These are phyloP conservation scores for Coniochaeta sp. DNA, from an alignment of 2,329 filamentous ascomycete genomes.

Conservation along the genomic window DNA sequence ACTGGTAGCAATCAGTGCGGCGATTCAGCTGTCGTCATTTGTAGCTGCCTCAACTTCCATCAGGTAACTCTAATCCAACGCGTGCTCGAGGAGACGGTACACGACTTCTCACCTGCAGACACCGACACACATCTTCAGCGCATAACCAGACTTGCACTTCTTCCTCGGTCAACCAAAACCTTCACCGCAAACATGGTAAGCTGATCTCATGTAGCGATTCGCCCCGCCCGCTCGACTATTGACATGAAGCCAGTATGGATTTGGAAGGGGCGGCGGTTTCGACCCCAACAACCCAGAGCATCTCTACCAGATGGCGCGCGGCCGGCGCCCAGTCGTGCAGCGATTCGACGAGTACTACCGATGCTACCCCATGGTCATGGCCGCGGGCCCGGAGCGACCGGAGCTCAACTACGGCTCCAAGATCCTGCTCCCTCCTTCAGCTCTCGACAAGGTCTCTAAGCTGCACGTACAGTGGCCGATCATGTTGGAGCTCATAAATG, in stretches of 20 bases:
- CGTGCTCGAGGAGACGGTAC: background rate
- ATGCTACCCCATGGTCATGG: conserved; percentile 93
- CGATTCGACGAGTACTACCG: conserved; percentile 98
- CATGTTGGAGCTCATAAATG: conserved; percentile 93
- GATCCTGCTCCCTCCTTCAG: conserved; percentile 93
- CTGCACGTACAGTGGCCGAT: conserved; percentile 96
- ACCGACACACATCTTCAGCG: background rate
- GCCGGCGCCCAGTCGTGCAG: conserved; percentile 47
- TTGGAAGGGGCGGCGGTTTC: conserved; percentile 26
- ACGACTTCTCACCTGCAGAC: background rate
- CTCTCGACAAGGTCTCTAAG: conserved; percentile 91
- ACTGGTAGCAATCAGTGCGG: background rate
- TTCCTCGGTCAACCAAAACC: too few species aligned
- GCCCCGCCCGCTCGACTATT: background rate
- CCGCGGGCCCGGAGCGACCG: conserved; percentile 80
- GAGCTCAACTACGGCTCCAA: conserved; percentile 96
- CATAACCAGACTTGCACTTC: background rate
- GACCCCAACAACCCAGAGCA: conserved; percentile 40
- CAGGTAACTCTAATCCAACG: background rate
- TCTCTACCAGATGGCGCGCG: conserved; percentile 40
- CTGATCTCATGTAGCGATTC: background rate
- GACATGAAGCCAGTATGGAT: background rate
- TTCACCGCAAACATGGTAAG: background rate
- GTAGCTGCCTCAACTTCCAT: conserved; percentile 3
- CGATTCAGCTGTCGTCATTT: conserved; percentile 8